phyloP scores from a whole-genome alignment of 139 green algal species.

The Picochlorum sp. region DNA sequence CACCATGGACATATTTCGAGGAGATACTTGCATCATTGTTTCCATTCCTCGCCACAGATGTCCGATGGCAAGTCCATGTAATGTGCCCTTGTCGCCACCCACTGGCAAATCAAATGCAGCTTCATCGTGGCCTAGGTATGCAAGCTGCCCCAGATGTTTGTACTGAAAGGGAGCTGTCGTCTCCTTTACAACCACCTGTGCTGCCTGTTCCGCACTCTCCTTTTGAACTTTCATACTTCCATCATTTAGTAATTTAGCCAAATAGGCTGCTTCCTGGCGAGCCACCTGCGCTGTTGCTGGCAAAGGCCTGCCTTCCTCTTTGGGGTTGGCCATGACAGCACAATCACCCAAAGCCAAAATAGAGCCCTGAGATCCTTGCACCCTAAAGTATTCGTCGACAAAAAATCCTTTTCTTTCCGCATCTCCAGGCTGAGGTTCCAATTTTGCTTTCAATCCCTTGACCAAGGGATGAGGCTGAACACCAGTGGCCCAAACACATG shows the following conservation, averaged over 20 bases:
- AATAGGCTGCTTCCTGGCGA: constrained; percentile 86
- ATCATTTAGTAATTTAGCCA: constrained; percentile 63
- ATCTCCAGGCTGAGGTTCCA: constrained; percentile 16
- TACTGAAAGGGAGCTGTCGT: no score
- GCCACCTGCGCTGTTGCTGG: constrained; percentile 84
- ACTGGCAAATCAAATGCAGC: no score
- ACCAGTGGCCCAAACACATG: constrained; percentile 85
- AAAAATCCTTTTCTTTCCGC: not conserved
- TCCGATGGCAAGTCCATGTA: no score
- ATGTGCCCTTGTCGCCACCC: no score
- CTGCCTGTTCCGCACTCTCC: not conserved
- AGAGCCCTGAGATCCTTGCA: constrained; percentile 5
- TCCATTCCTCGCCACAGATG: no score
- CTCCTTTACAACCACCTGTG: no score
- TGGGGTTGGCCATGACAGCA: constrained; percentile 22
- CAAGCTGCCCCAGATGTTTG: no score
- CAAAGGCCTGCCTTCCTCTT: constrained; percentile 63
- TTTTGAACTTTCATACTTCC: not conserved
- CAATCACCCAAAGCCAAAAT: constrained; percentile 84
- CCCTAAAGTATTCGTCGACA: no score
- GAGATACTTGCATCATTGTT: no score
- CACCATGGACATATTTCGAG: no score
- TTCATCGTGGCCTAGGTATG: no score
- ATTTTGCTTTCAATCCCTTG: constrained; percentile 47
- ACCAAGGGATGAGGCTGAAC: constrained; percentile 77